Evolutionary conservation across 345 rosid species (phyloP).

Genomic region (Syzygium oleosum): DNA sequence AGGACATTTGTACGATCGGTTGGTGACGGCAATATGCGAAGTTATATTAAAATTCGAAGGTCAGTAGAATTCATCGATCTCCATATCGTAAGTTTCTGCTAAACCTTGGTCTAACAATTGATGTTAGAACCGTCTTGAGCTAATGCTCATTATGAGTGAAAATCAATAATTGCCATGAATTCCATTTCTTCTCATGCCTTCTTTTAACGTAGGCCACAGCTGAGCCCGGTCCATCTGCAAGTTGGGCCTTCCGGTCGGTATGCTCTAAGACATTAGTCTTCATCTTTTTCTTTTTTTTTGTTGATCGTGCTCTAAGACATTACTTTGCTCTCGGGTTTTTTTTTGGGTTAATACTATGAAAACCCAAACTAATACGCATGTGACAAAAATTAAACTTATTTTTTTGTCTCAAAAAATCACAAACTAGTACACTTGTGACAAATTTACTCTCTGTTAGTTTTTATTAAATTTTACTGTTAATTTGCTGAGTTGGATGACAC

Average conservation of each 20-base stretch:
- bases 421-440: too few relatives aligned
- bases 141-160: neutral
- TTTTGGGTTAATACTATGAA: too few relatives aligned
- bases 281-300: too few relatives aligned
- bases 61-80: fast-evolving
- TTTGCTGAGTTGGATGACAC: too few relatives aligned
- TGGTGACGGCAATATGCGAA: neutral
- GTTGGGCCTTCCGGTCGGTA: neutral
- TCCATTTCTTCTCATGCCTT: neutral
- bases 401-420: too few relatives aligned
- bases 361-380: too few relatives aligned
- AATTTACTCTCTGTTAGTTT: too few relatives aligned
- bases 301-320: neutral
- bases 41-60: neutral
- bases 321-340: neutral
- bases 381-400: too few relatives aligned
- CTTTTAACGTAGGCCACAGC: neutral
- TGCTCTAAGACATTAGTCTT: neutral
- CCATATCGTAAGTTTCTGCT: fast-evolving
- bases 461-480: too few relatives aligned
- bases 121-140: neutral
- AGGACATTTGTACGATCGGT: fast-evolving
- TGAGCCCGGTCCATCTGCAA: neutral
- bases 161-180: neutral
- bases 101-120: neutral